A percentile compares a stretch with the other conserved stretches of the same genome.
Conservation (phyloP, 1,139 yeast species). For the Saccharomyces hybrid region DNA sequence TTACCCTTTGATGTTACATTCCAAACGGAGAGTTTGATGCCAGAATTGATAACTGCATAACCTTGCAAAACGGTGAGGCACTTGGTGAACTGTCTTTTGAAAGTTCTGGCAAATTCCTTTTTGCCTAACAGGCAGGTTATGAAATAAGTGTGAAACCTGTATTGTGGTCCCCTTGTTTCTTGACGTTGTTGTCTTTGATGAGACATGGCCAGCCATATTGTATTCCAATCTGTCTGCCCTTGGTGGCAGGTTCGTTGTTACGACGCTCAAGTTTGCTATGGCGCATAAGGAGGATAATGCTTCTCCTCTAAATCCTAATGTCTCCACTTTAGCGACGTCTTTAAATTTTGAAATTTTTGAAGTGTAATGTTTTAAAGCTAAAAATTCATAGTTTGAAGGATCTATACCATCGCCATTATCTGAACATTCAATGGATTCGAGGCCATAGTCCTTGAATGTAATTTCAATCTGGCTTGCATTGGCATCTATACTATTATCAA, state of each 20-base stretch:
- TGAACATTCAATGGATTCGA: slow-evolving; percentile 60
- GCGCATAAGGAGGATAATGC: slow-evolving; percentile 70
- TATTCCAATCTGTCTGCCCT: slow-evolving; percentile 49
- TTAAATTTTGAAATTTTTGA: slow-evolving; percentile 61
- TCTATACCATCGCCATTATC: slow-evolving; percentile 79
- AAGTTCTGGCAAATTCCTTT: slow-evolving; percentile 65
- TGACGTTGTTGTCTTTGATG: slow-evolving; percentile 37
- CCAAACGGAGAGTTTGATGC: slow-evolving; percentile 51
- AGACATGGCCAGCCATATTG: slow-evolving; percentile 46
- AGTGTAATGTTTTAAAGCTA: slow-evolving; percentile 72
- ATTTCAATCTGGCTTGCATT: slow-evolving; percentile 59
- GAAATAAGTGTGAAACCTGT: slow-evolving; percentile 45
- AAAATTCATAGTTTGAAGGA: slow-evolving; percentile 46
- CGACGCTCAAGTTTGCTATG: slow-evolving; percentile 45
- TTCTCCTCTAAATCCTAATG: slow-evolving; percentile 81
- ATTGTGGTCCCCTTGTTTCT: slow-evolving; percentile 58
- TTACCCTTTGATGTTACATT: slow-evolving; percentile 45
- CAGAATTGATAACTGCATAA: slow-evolving; percentile 56
- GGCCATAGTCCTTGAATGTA: slow-evolving; percentile 59
- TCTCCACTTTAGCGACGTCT: slow-evolving; percentile 45
- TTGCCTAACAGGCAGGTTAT: slow-evolving; percentile 63
- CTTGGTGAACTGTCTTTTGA: slow-evolving; percentile 64
- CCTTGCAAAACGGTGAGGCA: slow-evolving; percentile 55
- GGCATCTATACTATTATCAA: slow-evolving; percentile 86
- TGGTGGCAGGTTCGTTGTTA: slow-evolving; percentile 56